A percentile compares a stretch with the other conserved stretches of the same genome.
Conservation (phyloP, 768 basidiomycete genomes). For the Suillus subalutaceus region DNA sequence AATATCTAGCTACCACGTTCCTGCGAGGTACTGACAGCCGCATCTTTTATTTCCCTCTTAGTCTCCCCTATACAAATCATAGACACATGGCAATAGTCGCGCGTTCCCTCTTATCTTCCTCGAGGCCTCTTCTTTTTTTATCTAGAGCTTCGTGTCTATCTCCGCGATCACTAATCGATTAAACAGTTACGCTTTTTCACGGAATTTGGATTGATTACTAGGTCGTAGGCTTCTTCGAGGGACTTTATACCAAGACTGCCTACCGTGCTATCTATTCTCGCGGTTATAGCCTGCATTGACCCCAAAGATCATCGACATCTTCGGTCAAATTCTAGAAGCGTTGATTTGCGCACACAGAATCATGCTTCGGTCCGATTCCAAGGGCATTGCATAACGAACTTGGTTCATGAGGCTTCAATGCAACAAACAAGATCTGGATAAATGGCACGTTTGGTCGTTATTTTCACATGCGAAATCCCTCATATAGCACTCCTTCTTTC, state of each 20-base stretch:
- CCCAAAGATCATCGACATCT: background rate
- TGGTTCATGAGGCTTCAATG: background rate
- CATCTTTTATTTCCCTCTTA: background rate
- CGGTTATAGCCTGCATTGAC: background rate
- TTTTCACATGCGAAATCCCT: background rate
- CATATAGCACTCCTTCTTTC: background rate
- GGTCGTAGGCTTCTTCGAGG: background rate
- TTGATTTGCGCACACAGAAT: background rate
- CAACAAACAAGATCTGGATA: background rate
- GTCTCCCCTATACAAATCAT: background rate
- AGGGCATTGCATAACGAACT: background rate
- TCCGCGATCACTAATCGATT: background rate
- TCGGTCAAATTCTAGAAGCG: background rate
- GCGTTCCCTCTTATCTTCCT: background rate
- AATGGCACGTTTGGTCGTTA: background rate
- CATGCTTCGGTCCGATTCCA: constrained; percentile 2
- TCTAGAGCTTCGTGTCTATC: background rate
- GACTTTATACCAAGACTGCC: background rate
- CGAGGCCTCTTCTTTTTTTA: background rate
- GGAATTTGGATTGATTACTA: background rate
- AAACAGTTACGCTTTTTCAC: background rate
- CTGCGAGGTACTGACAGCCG: background rate
- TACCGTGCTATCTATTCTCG: background rate
- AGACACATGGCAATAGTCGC: background rate
- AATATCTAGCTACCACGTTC: background rate